Evolutionary conservation across 495 filamentous ascomycete genomes (phyloP).

Genomic region (Penicillium dipodomyicola): DNA sequence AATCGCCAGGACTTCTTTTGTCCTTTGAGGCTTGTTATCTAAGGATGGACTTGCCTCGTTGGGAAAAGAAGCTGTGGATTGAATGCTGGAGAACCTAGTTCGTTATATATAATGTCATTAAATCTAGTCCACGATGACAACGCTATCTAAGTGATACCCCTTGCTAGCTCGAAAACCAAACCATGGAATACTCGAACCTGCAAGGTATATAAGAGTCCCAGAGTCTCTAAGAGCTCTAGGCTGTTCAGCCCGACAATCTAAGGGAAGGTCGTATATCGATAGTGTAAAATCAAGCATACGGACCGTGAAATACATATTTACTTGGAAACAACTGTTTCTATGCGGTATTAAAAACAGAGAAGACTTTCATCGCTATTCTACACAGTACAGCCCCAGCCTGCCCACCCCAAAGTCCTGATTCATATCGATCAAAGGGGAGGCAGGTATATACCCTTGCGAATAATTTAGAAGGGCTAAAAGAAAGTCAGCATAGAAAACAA

Average conservation of each 20-base stretch:
- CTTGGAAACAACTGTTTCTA: conserved; percentile 31
- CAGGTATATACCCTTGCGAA: conserved; percentile 16
- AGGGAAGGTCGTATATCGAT: not conserved
- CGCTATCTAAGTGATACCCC: not conserved
- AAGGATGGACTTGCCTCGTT: conserved; percentile 6
- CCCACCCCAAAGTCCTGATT: not conserved
- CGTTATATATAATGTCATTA: not conserved
- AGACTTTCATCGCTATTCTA: conserved; percentile 31
- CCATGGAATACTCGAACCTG: not conserved
- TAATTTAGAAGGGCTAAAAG: conserved; percentile 44
- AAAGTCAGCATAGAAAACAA: conserved; percentile 23
- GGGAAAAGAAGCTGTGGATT: not conserved
- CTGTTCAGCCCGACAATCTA: not conserved
- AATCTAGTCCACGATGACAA: not conserved
- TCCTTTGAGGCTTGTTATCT: conserved; percentile 4
- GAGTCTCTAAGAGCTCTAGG: not conserved
- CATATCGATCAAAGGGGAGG: not conserved
- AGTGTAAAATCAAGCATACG: not conserved
- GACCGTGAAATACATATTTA: not conserved
- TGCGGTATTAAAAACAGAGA: conserved; percentile 39
- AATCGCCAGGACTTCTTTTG: not conserved
- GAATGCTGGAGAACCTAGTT: not conserved
- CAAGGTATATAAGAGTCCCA: not conserved
- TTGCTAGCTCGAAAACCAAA: not conserved
- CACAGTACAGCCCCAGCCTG: conserved; percentile 14